Evolutionary conservation across 208 protist species (phyloP), one percentile per base, ranked within the genome.

Genomic region (Crithidia bombi): DNA sequence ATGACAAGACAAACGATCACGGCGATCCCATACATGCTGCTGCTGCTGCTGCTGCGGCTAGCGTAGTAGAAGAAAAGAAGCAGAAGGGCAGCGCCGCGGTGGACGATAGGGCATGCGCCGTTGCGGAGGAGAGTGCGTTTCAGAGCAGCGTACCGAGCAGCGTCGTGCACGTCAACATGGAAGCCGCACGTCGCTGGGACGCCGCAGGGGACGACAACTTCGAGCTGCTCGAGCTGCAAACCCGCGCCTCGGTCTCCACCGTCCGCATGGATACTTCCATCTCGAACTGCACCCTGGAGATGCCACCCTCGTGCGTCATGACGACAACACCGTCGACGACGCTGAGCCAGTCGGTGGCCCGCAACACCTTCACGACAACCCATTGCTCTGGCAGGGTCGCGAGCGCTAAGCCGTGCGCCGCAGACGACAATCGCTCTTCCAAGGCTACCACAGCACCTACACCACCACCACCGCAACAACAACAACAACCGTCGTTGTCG

Each of bases 161-260:
- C 33, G 54, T 26, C 5, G 59, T 74, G 30, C 61, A 76, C 25
- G 6, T 81, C 5, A 52, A 81, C 65, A 52, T 87, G 14, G 43
- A 73, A 26, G 62, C 30, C 6, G 65, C 69, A 17, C 78, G 81
- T 55, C 73, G 78, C 10, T 87, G 82, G 82, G 54, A 38, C 30
- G 51, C 32, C 17, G 38, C 28, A 33, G 63, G 64, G 3, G 65
- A 67, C 15, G 71, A 71, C 49, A 64, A 70, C n/a, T 41, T 71
- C 21, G 46, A 70, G 32, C 28, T 69, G 46, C 73, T 85, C 15
- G 83, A 88, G 52, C 68, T 88, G 12, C 72, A 81, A 43, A 88
- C 83, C 7, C 61, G 67, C n/a, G 83, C 69, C 38, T 85, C 83
- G 19, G 55, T 82, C 41, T 81, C 76, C 1, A 85, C 83, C 17